Evolutionary conservation across 2,329 filamentous ascomycete species (phyloP).

Genomic region (Xylariaceae sp.): DNA sequence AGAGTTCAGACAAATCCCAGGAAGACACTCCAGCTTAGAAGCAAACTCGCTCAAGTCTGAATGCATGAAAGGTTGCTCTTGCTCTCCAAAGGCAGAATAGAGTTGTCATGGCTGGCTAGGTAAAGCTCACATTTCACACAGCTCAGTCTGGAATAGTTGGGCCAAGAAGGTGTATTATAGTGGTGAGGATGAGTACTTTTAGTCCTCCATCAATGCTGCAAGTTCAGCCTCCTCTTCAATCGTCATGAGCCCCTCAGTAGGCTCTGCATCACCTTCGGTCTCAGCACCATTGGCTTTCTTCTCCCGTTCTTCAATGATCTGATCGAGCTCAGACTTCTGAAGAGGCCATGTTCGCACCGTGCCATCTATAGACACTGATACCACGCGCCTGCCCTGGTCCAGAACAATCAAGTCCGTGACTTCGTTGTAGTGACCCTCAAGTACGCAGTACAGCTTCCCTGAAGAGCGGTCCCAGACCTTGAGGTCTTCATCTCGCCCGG

Average conservation of each 20-base stretch:
- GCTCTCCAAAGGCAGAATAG: too few relatives aligned
- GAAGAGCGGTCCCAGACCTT: conserved; percentile 79
- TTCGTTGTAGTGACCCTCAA: conserved; percentile 88
- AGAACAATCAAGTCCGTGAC: conserved; percentile 75
- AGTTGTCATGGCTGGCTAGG: too few relatives aligned
- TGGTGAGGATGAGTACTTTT: neutral
- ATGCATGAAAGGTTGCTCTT: too few relatives aligned
- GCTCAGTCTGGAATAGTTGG: too few relatives aligned
- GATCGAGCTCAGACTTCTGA: conserved; percentile 53
- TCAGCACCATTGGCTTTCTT: conserved; percentile 49
- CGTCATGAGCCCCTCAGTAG: conserved; percentile 60
- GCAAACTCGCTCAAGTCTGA: too few relatives aligned
- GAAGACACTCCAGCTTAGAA: too few relatives aligned
- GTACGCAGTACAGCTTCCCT: conserved; percentile 68
- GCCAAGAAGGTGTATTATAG: too few relatives aligned
- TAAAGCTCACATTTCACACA: too few relatives aligned
- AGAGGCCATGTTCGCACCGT: conserved; percentile 85
- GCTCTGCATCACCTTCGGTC: conserved; percentile 44
- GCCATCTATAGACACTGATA: conserved; percentile 85
- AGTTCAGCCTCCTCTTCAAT: conserved; percentile 91
- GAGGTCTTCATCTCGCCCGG: conserved; percentile 85
- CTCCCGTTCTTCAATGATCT: conserved; percentile 43
- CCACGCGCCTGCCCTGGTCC: conserved; percentile 48
- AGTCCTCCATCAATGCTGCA: conserved; percentile 80
- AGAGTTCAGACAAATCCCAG: too few relatives aligned